Base-by-base conservation (phyloP, 164 flowering plant species). In the Santalum album region DNA sequence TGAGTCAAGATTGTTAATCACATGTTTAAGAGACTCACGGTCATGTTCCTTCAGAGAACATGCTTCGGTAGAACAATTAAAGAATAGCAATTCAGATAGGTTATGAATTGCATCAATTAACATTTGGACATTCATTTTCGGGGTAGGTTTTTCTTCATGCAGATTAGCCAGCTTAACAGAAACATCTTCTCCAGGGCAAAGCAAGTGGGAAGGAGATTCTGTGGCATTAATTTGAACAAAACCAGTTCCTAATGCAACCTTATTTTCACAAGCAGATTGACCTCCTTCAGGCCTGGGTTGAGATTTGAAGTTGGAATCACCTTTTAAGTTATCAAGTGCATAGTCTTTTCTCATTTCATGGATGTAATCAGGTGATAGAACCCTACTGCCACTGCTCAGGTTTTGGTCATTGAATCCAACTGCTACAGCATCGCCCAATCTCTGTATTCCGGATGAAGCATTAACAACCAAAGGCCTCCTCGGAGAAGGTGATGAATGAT, bases 1-100 rank as follows among this genome's bases (percentile, higher is more conserved):
- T 1, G 56, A 45, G 44, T 64, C 48, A 22, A 83, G 72, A 49
- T 82, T 84, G 56, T 59, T 36, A 14, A 75, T 71, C 49, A 61
- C 75, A 24, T 53, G 58, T 56, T 73, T 70, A 66, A 88, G 71
- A 57, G 65, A 40, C 57, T 49, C 72, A 47, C 17, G 20, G n/a
- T 81, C 78, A 44, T 64, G 62, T 25, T 76, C 70, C 40, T 65
- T 61, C 56, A 80, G 29, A 57, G 52, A 57, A 69, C 46, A 58
- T 36, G 32, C 35, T 59, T 70, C 70, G 54, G 61, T 62, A 18
- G 62, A 72, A 55, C 66, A 69, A 48, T 61, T 27, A 47, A 56
- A 61, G 25, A 64, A 51, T 63, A 85, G 80, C 62, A 77, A 53
- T 51, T 78, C 79, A 36, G 96, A 85, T 17, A 83, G 69, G 57